Base-by-base conservation (phyloP, 148 eudicot species). In the Vaccinium vitisidaea region DNA sequence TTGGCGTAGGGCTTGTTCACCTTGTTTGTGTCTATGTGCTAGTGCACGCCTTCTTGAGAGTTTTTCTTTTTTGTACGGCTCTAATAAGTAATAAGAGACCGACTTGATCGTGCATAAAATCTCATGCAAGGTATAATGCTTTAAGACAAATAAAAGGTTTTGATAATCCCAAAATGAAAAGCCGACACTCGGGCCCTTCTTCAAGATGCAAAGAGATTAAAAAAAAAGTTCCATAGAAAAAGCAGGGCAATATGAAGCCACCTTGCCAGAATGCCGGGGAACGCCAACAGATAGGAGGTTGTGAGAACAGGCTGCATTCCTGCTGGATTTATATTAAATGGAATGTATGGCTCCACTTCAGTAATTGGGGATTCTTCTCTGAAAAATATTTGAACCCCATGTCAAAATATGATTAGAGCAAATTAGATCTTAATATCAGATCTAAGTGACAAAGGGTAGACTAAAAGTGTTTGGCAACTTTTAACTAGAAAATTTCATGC, bases 301-400 rank as follows among this genome's bases (percentile, higher is more conserved):
- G 96, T 92, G 74, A 97, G 94, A 84, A 97, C 88, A 80, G 99
- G 99, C 88, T 97, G 99, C 99, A 97, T 97, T 90, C 99, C 99
- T 2, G 99, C 87, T 84, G 98, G 99, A 87, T 97, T 97, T 82
- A 97, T 95, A 88, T 97, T 95, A 88, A 97, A 97, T 2, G 99
- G 99, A 81, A 97, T 94, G 82, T 94, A 97, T 50, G 98, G 98
- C 92, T 97, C 99, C 85, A 97, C 99, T 89, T 95, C 99, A 23
- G 96, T 93, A 71, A 95, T 56, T 10, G 94, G 96, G 21, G 98
- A 92, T 85, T 88, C 94, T 76, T 90, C 90, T 90, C 99, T 97
- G 94, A 76, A 87, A 82, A 79, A 43, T 50, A 89, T 13, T 43
- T 50, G 32, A 81, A 83, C 56, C 86, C 36, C 74, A 32, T 73